Evolutionary conservation across 2,329 filamentous ascomycete genomes (phyloP).

Genomic region (Geosmithia morbida): DNA sequence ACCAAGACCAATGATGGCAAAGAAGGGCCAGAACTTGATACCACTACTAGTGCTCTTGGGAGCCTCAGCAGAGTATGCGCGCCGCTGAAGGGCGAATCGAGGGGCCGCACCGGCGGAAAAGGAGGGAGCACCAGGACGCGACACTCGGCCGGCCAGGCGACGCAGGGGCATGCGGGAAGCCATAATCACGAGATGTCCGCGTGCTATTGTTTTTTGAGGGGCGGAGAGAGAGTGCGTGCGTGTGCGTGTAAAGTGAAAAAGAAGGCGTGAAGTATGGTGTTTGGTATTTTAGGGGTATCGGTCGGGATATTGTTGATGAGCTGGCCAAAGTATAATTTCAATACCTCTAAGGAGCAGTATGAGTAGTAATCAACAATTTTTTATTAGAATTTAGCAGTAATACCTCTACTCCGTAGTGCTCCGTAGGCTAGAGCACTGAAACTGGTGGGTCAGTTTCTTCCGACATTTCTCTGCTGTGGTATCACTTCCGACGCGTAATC

Average conservation of each 20-base stretch:
- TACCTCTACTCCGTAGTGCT: no score
- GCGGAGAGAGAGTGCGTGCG: no score
- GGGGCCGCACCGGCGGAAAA: conserved; percentile 3
- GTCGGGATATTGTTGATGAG: background rate
- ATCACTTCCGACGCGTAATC: no score
- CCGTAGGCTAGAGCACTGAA: no score
- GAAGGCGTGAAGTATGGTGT: background rate
- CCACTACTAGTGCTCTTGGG: conserved; percentile 14
- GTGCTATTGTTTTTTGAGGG: background rate
- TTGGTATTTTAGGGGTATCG: background rate
- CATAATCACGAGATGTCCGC: conserved; percentile 8
- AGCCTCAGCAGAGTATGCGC: conserved; percentile 27
- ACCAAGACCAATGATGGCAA: conserved; percentile 31
- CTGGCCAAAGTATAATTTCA: background rate
- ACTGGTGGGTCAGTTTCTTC: no score
- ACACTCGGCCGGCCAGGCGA: conserved; percentile 8
- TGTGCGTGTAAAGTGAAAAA: background rate
- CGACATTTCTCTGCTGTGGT: no score
- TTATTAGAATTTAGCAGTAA: no score
- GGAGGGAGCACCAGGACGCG: conserved; percentile 3
- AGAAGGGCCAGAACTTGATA: conserved; percentile 46
- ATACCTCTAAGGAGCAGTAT: no score
- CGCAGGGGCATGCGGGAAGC: conserved; percentile 16
- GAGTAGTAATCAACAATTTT: background rate
- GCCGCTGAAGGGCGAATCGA: conserved; percentile 7